These are phyloP conservation scores for Emiliania huxleyi DNA, from an alignment of 78 protist species.

Conservation along the genomic window DNA sequence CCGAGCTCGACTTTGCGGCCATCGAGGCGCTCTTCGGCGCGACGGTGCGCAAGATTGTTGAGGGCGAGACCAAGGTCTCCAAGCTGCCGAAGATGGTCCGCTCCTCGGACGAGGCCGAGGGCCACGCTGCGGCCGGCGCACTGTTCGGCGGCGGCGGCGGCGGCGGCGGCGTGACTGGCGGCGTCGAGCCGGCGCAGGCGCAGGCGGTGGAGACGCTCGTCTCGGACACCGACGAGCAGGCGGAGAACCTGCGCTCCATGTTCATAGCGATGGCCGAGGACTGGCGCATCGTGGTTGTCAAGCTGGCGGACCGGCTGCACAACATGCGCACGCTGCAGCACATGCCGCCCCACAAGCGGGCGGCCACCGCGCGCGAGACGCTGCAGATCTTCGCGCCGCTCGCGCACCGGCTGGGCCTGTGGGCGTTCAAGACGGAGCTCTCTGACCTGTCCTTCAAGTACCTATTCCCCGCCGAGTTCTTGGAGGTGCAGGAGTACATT, in stretches of 20 bases:
- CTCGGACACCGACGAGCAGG: not conserved
- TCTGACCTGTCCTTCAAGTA: not conserved
- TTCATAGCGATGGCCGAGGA: conserved; percentile 35
- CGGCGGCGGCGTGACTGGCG: not conserved
- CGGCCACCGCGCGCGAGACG: conserved; percentile 17
- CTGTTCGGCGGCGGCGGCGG: not conserved
- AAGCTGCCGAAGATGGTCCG: conserved; percentile 17
- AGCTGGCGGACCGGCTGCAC: conserved; percentile 49
- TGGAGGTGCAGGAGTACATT: not conserved
- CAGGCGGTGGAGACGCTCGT: not conserved
- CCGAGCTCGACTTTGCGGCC: not conserved
- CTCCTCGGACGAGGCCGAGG: not conserved
- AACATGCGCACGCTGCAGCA: conserved; percentile 43
- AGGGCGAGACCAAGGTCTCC: conserved; percentile 36
- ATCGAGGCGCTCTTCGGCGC: not conserved
- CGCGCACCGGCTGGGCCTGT: conserved; percentile 18
- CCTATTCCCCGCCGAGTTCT: not conserved
- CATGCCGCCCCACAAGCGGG: conserved; percentile 34
- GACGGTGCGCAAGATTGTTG: not conserved
- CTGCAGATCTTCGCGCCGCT: conserved; percentile 35
- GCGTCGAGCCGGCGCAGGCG: not conserved
- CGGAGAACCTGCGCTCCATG: conserved; percentile 23
- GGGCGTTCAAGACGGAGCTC: not conserved
- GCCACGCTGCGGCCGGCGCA: not conserved
- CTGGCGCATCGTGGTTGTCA: conserved; percentile 41